Conservation (phyloP, 2,329 filamentous ascomycete genomes). For the Cladosporium sp. region DNA sequence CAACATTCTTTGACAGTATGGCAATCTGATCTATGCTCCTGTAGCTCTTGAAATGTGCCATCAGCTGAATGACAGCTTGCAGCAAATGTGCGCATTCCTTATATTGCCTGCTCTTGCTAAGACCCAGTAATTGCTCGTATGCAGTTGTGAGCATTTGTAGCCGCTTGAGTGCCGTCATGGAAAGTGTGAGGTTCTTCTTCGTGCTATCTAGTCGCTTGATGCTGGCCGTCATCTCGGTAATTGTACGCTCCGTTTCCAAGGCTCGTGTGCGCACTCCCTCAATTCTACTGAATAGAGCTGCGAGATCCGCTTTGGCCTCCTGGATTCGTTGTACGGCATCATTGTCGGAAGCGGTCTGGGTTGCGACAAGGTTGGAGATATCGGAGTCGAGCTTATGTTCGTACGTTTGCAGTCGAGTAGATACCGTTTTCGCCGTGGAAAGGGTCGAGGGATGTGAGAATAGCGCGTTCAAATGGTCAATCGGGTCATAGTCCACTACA, state of each 20-base stretch:
- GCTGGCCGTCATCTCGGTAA: slow-evolving; percentile 97
- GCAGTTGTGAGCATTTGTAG: slow-evolving; percentile 98
- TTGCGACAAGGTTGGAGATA: slow-evolving; percentile 65
- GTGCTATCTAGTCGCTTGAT: slow-evolving; percentile 96
- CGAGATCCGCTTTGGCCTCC: slow-evolving; percentile 82
- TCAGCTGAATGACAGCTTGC: slow-evolving; percentile 92
- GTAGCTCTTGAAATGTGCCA: slow-evolving; percentile 98
- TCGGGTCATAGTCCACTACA: slow-evolving; percentile 79
- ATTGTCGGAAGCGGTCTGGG: slow-evolving; percentile 78
- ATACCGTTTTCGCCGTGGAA: slow-evolving; percentile 68
- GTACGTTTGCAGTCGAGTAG: slow-evolving; percentile 66
- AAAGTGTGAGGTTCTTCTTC: slow-evolving; percentile 91
- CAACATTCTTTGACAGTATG: slow-evolving; percentile 82
- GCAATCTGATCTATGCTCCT: slow-evolving; percentile 97
- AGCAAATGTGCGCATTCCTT: slow-evolving; percentile 89
- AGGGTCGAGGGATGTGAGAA: slow-evolving; percentile 88
- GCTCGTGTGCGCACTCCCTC: slow-evolving; percentile 86
- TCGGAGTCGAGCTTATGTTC: slow-evolving; percentile 77
- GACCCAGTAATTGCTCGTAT: slow-evolving; percentile 87
- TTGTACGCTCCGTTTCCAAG: slow-evolving; percentile 87
- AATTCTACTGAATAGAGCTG: slow-evolving; percentile 87
- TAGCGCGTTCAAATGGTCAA: slow-evolving; percentile 86
- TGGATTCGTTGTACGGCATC: slow-evolving; percentile 89
- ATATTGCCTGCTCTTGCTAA: slow-evolving; percentile 85
- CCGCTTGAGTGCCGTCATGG: slow-evolving; percentile 95